Conservation (phyloP, 192 early-diverging fungal genomes). For the Mortierella antarctica region DNA sequence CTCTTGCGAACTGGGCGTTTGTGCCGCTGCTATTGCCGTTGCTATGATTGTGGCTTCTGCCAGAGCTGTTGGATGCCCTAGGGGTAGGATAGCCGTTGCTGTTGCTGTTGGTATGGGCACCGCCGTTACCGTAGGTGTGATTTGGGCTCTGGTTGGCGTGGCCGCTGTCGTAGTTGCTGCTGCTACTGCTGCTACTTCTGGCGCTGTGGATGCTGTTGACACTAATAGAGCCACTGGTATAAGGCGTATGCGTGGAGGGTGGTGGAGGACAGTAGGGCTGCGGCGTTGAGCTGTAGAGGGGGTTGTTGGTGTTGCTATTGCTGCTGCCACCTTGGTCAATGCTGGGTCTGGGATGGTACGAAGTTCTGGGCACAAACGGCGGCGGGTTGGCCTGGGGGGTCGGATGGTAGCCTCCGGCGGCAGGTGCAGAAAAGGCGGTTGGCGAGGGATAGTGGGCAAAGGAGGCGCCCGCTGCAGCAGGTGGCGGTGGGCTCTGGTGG, state of each 20-base stretch:
- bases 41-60: background rate
- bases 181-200: background rate
- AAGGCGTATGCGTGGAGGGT: no score
- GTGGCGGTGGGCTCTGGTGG: background rate
- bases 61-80: background rate
- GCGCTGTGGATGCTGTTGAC: background rate
- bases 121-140: no score
- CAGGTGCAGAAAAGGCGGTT: background rate
- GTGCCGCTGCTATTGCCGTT: background rate
- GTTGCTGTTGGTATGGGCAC: no score
- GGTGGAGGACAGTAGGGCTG: no score
- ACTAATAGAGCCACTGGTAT: no score
- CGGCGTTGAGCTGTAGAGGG: no score
- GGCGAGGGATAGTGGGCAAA: background rate
- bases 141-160: background rate
- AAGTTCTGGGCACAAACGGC: background rate
- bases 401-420: background rate
- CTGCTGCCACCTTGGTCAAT: constrained; percentile 5
- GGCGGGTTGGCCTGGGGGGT: background rate
- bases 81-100: background rate
- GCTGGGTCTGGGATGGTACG: constrained; percentile 5
- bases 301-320: background rate
- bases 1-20: background rate
- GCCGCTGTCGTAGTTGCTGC: background rate
- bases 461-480: background rate